phyloP scores from a whole-genome alignment of 305 asterid species.

The Fraxinus greggii region DNA sequence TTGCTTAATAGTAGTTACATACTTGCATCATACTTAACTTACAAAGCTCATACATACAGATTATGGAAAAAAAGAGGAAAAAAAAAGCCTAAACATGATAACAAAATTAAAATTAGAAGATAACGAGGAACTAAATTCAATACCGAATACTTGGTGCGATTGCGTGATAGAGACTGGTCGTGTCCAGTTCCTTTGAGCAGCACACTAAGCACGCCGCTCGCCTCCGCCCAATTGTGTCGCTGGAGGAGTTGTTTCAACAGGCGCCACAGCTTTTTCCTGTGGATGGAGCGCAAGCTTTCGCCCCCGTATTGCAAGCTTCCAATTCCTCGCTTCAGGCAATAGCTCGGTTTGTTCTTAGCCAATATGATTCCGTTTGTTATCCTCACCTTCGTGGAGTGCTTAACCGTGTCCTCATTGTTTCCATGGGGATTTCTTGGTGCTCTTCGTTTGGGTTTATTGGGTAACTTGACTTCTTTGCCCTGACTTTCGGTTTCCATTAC shows the following conservation, averaged over 20 bases:
- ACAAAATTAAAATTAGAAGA: background rate
- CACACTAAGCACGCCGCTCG: slow-evolving; percentile 69
- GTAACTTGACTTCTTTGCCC: slow-evolving; percentile 15
- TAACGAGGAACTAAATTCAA: background rate
- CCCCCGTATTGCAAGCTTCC: slow-evolving; percentile 35
- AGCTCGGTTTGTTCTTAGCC: slow-evolving; percentile 52
- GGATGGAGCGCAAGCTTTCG: slow-evolving; percentile 42
- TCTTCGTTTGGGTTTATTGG: slow-evolving; percentile 1
- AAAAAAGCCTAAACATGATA: background rate
- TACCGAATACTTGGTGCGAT: slow-evolving; percentile 74
- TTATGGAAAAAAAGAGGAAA: background rate
- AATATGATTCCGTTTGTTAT: slow-evolving; percentile 31
- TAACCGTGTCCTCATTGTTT: slow-evolving; percentile 27
- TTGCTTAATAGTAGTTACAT: background rate
- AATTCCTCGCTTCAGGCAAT: slow-evolving; percentile 52
- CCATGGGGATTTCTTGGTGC: slow-evolving; percentile 23
- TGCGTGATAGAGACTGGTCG: slow-evolving; percentile 43
- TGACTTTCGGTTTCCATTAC: slow-evolving; percentile 21
- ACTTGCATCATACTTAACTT: background rate
- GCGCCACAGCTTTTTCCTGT: slow-evolving; percentile 48
- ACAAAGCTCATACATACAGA: background rate
- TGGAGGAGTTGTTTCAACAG: slow-evolving; percentile 42
- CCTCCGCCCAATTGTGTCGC: slow-evolving; percentile 65
- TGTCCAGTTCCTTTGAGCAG: slow-evolving; percentile 53
- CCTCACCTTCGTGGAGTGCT: slow-evolving; percentile 23